Base-by-base conservation (phyloP, 257 asterid species). In the Eustoma russellianum region DNA sequence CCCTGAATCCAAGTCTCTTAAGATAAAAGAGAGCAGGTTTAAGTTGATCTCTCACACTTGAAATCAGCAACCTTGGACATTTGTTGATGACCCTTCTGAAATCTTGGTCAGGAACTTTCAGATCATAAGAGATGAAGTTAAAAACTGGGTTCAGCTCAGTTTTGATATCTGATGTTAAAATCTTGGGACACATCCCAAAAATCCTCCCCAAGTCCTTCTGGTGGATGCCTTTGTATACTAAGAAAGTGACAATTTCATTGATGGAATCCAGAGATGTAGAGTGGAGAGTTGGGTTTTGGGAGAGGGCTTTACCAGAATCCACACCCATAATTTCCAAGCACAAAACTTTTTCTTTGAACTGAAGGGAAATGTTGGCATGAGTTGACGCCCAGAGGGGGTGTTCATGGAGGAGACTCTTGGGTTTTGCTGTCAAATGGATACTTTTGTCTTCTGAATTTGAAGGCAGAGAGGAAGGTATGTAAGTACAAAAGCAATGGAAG, bases 251-350 rank as follows among this genome's bases (percentile, higher is more conserved):
- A 45, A 90, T 75, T 66, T 61, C 53, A 53, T 86, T 86, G 79
- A 90, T 78, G 17, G 94, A 68, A 14, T 77, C 56, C 15, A 90
- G 70, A 15, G 96, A 76, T 17, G 85, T 85, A 3, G 76, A 11
- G 63, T 48, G 92, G 63, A 86, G 91, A 9, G 71, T 58, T 0
- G 96, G 94, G 69, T 90, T 90, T n/a, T 69, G 85, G 46, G 93
- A 62, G 30, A 83, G 66, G 13, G 94, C 95, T 28, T 79, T 85
- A 35, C 96, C 95, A 17, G 92, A 78, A 65, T 90, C 92, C 53
- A 90, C 88, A 46, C 98, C 98, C 88, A 86, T 66, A 70, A 86
- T 80, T 66, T 86, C 96, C n/a, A 90, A 83, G 83, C 96, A 90
- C 56, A 86, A 70, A 71, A 90, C 82, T 59, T 90, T 90, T 34